phyloP scores from a whole-genome alignment of 345 rosid genomes.

The Balakata baccata region DNA sequence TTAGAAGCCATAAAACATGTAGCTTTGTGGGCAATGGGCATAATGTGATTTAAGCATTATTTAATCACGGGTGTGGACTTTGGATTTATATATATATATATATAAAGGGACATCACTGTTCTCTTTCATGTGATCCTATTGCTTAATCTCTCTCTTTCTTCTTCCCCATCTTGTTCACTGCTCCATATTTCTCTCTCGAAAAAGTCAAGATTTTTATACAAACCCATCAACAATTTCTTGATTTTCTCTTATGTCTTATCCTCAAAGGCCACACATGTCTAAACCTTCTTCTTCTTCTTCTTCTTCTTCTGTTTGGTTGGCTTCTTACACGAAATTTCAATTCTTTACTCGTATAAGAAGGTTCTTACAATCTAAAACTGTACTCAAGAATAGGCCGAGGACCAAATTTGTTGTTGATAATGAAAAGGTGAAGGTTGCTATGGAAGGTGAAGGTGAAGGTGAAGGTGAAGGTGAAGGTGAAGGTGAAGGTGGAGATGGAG shows the following conservation, averaged over 20 bases:
- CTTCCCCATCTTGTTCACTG: neutral
- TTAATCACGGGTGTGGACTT: neutral
- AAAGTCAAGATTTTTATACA: conserved; percentile 14
- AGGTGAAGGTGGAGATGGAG: conserved; percentile 23
- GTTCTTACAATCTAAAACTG: conserved; percentile 51
- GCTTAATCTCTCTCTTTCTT: neutral
- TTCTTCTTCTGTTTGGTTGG: conserved; percentile 39
- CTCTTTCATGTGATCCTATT: conserved; percentile 45
- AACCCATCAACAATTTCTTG: conserved; percentile 19
- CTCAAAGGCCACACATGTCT: conserved; percentile 38
- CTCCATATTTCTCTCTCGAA: neutral
- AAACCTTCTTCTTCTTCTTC: conserved; percentile 30
- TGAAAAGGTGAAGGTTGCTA: neutral
- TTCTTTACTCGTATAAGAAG: conserved; percentile 59
- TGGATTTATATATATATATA: conserved; percentile 8
- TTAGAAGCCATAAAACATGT: conserved; percentile 3
- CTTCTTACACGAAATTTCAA: conserved; percentile 43
- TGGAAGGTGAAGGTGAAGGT: neutral
- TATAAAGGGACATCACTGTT: conserved; percentile 40
- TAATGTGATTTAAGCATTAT: neutral
- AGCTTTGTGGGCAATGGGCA: conserved; percentile 6
- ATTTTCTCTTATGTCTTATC: conserved; percentile 28
- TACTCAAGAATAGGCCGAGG: conserved; percentile 30
- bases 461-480: neutral
- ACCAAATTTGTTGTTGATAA: conserved; percentile 1